These are phyloP conservation scores for Calonectria crousiana DNA, from an alignment of 2,329 filamentous ascomycete species.

Conservation along the genomic window DNA sequence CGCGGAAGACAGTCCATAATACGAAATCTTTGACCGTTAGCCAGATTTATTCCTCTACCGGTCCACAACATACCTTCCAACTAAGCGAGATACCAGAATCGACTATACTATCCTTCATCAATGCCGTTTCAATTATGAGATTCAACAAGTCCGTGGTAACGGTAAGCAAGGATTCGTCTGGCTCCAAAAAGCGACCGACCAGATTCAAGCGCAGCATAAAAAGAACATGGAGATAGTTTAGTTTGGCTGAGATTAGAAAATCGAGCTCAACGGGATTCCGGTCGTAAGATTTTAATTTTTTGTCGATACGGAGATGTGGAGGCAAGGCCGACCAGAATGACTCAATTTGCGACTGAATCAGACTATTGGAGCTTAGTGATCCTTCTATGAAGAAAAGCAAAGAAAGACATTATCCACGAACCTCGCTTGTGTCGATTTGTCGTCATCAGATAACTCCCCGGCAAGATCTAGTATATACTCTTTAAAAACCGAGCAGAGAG, in stretches of 20 bases:
- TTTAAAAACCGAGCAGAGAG: conserved; percentile 23
- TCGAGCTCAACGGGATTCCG: conserved; percentile 15
- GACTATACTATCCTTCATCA: conserved; percentile 22
- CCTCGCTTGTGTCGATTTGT: conserved; percentile 1
- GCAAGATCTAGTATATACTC: conserved; percentile 30
- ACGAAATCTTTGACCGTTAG: conserved; percentile 27
- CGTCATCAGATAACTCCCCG: background rate
- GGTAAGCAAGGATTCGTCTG: conserved; percentile 12
- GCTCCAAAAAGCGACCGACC: conserved; percentile 5
- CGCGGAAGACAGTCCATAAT: conserved; percentile 35
- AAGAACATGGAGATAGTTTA: conserved; percentile 27
- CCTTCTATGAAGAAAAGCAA: background rate
- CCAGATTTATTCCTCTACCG: accelerated
- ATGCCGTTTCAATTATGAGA: conserved; percentile 23
- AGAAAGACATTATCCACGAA: background rate
- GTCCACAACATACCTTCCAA: conserved; percentile 24
- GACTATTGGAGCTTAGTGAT: background rate
- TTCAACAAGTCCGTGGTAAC: conserved; percentile 24
- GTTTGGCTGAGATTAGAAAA: conserved; percentile 19
- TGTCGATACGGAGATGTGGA: conserved; percentile 13
- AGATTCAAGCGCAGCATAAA: conserved; percentile 22
- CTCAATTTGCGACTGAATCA: conserved; percentile 12
- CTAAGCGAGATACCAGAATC: conserved; percentile 23
- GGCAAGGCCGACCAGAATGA: conserved; percentile 23
- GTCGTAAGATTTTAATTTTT: conserved; percentile 15